Evolutionary conservation across 441 rosid genomes (phyloP).

Genomic region (Euphorbia neoarborescens): DNA sequence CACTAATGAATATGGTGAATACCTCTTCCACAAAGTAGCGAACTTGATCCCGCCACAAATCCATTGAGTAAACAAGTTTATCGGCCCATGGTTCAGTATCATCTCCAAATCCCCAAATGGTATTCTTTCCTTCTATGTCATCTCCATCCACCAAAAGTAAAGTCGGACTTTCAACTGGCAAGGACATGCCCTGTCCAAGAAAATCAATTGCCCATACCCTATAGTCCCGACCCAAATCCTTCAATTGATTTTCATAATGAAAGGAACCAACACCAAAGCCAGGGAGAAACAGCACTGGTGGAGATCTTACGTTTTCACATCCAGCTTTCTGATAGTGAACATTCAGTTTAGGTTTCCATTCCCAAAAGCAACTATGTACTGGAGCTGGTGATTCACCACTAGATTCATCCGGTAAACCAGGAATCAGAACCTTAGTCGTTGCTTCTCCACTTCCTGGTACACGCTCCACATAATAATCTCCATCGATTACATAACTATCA

Average conservation of each 20-base stretch:
- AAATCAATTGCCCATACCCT: slow-evolving; percentile 93
- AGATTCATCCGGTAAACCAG: slow-evolving; percentile 61
- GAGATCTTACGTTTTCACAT: slow-evolving; percentile 50
- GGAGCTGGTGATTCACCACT: slow-evolving; percentile 46
- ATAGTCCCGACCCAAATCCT: slow-evolving; percentile 73
- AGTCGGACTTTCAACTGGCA: slow-evolving; percentile 73
- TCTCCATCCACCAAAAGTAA: slow-evolving; percentile 25
- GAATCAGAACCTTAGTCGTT: slow-evolving; percentile 45
- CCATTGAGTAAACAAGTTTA: slow-evolving; percentile 64
- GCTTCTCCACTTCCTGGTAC: slow-evolving; percentile 34
- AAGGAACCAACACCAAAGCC: slow-evolving; percentile 95
- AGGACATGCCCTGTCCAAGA: slow-evolving; percentile 84
- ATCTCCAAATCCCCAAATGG: slow-evolving; percentile 84
- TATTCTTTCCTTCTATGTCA: slow-evolving; percentile 25
- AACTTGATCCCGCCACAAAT: slow-evolving; percentile 87
- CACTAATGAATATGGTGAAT: slow-evolving; percentile 3
- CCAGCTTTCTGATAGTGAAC: slow-evolving; percentile 77
- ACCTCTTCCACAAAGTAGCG: slow-evolving; percentile 64
- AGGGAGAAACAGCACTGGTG: slow-evolving; percentile 73
- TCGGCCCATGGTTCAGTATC: slow-evolving; percentile 71
- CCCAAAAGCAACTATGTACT: slow-evolving; percentile 51
- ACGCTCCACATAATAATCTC: slow-evolving; percentile 36
- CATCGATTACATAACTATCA: slow-evolving; percentile 50
- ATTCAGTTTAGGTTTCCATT: slow-evolving; percentile 72
- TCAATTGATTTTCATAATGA: slow-evolving; percentile 82